Conservation (phyloP, 495 filamentous ascomycete genomes). For the Lentithecium fluviatile region DNA sequence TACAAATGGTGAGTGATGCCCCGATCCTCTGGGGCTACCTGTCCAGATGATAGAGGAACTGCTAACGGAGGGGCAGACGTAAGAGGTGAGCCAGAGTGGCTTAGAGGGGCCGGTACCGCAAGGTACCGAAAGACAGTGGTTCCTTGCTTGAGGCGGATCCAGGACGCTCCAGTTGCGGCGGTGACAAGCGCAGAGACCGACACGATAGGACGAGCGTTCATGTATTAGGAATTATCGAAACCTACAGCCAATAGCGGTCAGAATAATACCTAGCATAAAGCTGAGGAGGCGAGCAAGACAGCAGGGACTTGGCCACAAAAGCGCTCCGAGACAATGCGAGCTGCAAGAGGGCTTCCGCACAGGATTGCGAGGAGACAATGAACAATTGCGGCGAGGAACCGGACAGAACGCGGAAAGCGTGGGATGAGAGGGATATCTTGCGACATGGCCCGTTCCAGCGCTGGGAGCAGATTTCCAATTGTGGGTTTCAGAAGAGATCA, state of each 20-base stretch:
- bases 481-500: conserved; percentile 30
- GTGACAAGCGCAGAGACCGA: conserved; percentile 5
- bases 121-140: conserved; percentile 17
- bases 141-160: conserved; percentile 20
- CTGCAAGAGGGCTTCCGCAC: conserved; percentile 1
- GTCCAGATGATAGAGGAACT: neutral
- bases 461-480: conserved; percentile 23
- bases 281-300: conserved; percentile 10
- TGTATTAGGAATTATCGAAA: conserved; percentile 22
- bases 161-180: conserved; percentile 9
- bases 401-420: neutral
- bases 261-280: conserved; percentile 8
- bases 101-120: conserved; percentile 7
- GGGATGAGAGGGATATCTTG: conserved; percentile 15
- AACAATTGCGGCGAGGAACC: conserved; percentile 1
- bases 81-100: conserved; percentile 4
- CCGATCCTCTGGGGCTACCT: conserved; percentile 2
- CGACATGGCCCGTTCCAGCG: conserved; percentile 22
- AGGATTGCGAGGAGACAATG: neutral
- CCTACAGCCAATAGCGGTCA: conserved; percentile 10
- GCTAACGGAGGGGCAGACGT: conserved; percentile 7
- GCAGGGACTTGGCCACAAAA: conserved; percentile 7
- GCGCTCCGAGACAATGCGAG: conserved; percentile 17
- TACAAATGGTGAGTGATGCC: conserved; percentile 10
- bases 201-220: conserved; percentile 5